Base-by-base conservation (phyloP, 371 early-diverging fungal genomes). In the Batkoa obscura region DNA sequence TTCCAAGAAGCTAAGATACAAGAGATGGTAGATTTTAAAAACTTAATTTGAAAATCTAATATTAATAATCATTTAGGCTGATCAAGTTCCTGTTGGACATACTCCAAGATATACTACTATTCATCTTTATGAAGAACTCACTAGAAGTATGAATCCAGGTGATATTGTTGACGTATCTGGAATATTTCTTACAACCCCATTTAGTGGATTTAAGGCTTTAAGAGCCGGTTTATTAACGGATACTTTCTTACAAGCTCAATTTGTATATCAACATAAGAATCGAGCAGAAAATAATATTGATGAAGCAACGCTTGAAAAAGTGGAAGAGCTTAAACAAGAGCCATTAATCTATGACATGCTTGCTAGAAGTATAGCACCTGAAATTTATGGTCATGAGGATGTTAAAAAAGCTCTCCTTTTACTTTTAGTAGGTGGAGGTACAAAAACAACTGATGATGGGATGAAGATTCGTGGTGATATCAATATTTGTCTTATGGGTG, bases 31-130 rank as follows among this genome's bases (percentile, higher is more conserved):
- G 45, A 72, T 63, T n/a, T 4, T 32, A 9, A 34, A 4, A 13
- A 6, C n/a, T n/a, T n/a, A n/a, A n/a, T n/a, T n/a, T n/a, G n/a
- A n/a, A n/a, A n/a, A n/a, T n/a, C n/a, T n/a, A n/a, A n/a, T n/a
- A n/a, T n/a, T n/a, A n/a, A n/a, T n/a, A 51, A 17, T 8, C 34
- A 38, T 31, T 10, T 60, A 84, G 81, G 83, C 96, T 10, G 87
- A 92, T 68, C 97, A 98, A 79, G 94, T 97, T 6, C 97, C 97
- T 57, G 92, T 93, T 57, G 99, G 99, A 49, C 90, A 94, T 69
- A 94, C 98, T 65, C 99, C 99, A 45, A 81, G 99, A 48, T 79
- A 86, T 12, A 85, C 99, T 74, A 89, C 85, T 13, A 74, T 98
- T 6, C 89, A 97, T 63, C 66, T 92, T 57, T 86, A 83, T 65